phyloP scores from a whole-genome alignment of 2,329 filamentous ascomycete species.

The Emydomyces testavorans region DNA sequence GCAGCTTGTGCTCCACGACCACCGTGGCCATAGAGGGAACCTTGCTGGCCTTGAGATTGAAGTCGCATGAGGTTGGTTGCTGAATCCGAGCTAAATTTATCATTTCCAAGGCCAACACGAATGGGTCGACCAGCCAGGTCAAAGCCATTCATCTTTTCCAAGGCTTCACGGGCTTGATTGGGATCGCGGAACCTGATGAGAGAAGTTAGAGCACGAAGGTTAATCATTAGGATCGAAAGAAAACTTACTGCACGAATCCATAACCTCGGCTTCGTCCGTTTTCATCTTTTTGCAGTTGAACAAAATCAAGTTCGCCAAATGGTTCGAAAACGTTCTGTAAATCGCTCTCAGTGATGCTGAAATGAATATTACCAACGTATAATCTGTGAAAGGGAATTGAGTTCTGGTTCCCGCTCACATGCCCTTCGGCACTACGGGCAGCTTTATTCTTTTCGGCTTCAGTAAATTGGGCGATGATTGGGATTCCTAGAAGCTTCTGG shows the following conservation, averaged over 20 bases:
- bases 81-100: conserved; percentile 98
- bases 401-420: conserved; percentile 58
- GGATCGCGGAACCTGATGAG: conserved; percentile 69
- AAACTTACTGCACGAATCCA: conserved; percentile 88
- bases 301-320: conserved; percentile 94
- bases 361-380: conserved; percentile 98
- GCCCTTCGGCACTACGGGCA: conserved; percentile 71
- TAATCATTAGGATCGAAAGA: background rate
- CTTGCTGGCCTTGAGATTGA: conserved; percentile 62
- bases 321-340: conserved; percentile 93
- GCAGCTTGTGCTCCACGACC: conserved; percentile 75
- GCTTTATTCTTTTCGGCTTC: conserved; percentile 99
- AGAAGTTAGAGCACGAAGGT: background rate
- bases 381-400: conserved; percentile 92
- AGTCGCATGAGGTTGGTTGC: conserved; percentile 83
- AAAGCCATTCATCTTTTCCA: conserved; percentile 99
- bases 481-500: conserved; percentile 95
- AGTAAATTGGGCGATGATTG: conserved; percentile 94
- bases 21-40: conserved; percentile 84
- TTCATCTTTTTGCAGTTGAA: conserved; percentile 94
- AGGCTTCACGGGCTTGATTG: conserved; percentile 77
- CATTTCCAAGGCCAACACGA: conserved; percentile 96
- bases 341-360: conserved; percentile 95
- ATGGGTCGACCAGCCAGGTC: conserved; percentile 95
- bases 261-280: conserved; percentile 83